These are phyloP conservation scores for Fusarium multiceps DNA, from an alignment of 2,329 filamentous ascomycete species.

Conservation along the genomic window DNA sequence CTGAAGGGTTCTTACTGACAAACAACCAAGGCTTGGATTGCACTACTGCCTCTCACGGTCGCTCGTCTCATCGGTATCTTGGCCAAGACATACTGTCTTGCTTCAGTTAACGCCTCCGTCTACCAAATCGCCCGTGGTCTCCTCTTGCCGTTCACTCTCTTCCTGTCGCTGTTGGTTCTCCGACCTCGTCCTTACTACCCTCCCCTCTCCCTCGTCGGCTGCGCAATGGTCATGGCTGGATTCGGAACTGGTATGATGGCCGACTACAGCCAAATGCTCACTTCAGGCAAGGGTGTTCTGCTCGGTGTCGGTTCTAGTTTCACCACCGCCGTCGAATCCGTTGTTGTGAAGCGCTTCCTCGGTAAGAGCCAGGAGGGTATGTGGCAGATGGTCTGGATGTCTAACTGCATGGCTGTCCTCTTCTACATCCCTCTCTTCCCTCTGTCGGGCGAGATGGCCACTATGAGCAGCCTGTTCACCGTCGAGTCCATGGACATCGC, in stretches of 20 bases:
- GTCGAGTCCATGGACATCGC: slow-evolving; percentile 30
- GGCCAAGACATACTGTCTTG: slow-evolving; percentile 46
- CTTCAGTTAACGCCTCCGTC: slow-evolving; percentile 45
- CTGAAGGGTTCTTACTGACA: not conserved
- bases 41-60: slow-evolving; percentile 43
- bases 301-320: slow-evolving; percentile 44
- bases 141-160: slow-evolving; percentile 43
- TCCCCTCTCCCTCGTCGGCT: slow-evolving; percentile 43
- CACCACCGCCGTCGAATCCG: slow-evolving; percentile 44
- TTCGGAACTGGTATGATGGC: slow-evolving; percentile 45
- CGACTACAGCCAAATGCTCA: slow-evolving; percentile 46
- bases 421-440: slow-evolving; percentile 44
- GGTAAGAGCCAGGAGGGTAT: slow-evolving; percentile 45
- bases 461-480: slow-evolving; percentile 36
- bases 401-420: slow-evolving; percentile 43
- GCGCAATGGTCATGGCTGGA: slow-evolving; percentile 45
- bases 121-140: slow-evolving; percentile 46
- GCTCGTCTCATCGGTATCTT: slow-evolving; percentile 44
- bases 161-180: slow-evolving; percentile 43
- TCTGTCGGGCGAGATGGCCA: slow-evolving; percentile 41
- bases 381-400: slow-evolving; percentile 48
- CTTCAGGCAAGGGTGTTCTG: slow-evolving; percentile 43
- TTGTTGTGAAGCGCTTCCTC: slow-evolving; percentile 44
- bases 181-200: slow-evolving; percentile 46
- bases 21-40: slow-evolving; percentile 36